Conservation (phyloP, 768 basidiomycete genomes). For the Boletus speciosus region DNA sequence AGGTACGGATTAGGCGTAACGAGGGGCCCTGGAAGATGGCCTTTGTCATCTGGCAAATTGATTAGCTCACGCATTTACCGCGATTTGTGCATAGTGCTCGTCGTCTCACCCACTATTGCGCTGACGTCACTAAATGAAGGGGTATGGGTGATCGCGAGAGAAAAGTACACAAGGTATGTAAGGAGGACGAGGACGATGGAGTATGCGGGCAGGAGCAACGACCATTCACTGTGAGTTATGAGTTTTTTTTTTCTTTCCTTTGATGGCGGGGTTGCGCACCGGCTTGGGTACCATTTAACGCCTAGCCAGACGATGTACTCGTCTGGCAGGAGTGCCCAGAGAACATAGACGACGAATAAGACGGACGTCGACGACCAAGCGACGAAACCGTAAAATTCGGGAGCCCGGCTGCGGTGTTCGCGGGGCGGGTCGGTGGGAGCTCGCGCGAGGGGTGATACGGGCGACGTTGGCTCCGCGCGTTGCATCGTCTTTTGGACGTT, state of each 20-base stretch:
- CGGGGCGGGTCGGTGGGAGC: slow-evolving; percentile 38
- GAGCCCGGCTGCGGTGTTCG: slow-evolving; percentile 60
- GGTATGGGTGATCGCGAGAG: slow-evolving; percentile 67
- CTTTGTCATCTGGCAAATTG: slow-evolving; percentile 49
- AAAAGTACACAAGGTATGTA: slow-evolving; percentile 74
- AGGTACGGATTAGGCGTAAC: slow-evolving; percentile 44
- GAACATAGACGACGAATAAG: slow-evolving; percentile 62
- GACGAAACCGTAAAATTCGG: slow-evolving; percentile 90
- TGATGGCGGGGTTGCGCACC: slow-evolving; percentile 41
- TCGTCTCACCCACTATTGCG: slow-evolving; percentile 59
- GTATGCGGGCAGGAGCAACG: slow-evolving; percentile 77
- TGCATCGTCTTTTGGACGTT: slow-evolving; percentile 12
- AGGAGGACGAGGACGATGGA: slow-evolving; percentile 65
- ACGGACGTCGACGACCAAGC: slow-evolving; percentile 78
- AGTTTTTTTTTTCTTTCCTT: not conserved
- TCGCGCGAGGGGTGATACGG: slow-evolving; percentile 42
- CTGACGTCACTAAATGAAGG: slow-evolving; percentile 65
- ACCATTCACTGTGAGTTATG: slow-evolving; percentile 68
- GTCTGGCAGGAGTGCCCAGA: slow-evolving; percentile 83
- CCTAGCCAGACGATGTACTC: slow-evolving; percentile 62
- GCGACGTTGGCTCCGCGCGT: slow-evolving; percentile 38
- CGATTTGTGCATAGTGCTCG: slow-evolving; percentile 8
- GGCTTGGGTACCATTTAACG: slow-evolving; percentile 83
- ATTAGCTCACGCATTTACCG: slow-evolving; percentile 8
- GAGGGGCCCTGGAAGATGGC: slow-evolving; percentile 43